Evolutionary conservation across 2,329 filamentous ascomycete species (phyloP), one percentile per base, ranked within the genome.

Genomic region (Fusarium albidum): DNA sequence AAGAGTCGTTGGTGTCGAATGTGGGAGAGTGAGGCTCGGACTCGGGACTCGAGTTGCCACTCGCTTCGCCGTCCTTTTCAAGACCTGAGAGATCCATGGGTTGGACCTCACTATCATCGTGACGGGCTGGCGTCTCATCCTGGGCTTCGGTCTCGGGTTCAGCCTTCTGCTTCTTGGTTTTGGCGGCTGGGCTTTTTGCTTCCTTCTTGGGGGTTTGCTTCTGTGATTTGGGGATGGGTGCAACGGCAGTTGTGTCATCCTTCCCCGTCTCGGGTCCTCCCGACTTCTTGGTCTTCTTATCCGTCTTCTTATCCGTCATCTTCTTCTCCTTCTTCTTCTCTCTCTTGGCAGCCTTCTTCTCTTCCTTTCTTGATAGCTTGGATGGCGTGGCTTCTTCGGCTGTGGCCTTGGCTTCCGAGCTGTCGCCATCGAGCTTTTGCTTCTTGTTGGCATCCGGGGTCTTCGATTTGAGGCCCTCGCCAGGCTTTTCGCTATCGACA

Each of bases 391-490:
- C 82, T 57, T 79, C 82, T 57, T 79, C 77, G 59, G 79, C 80
- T n/a, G 68, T 49, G 53, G 58, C 28, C 41, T 63, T 57, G 8
- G 55, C 14, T 25, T 68, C 66, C 12, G 65, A 56, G 5, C 69
- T 59, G 66, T 67, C 61, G 3, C 66, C 55, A 28, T 70, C 64
- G 9, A 69, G 56, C 66, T 78, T 79, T 57, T 79, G 77, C 72
- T 88, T 89, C 68, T 87, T 84, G 64, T 82, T 83, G 66, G 82
- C 79, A 32, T 75, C 64, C 50, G 75, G 64, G 33, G 67, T 65
- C 50, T 74, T 73, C 46, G 75, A 77, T 69, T 78, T 88, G 57
- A 90, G 69, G 3, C 87, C 88, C 69, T 92, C 82, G 35, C 81
- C 79, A 3, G 89, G 89, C 61, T 79, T 77, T 71, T 89, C 86